phyloP scores from a whole-genome alignment of 176 grass and related monocot genomes.

The Pontederia crassipes region DNA sequence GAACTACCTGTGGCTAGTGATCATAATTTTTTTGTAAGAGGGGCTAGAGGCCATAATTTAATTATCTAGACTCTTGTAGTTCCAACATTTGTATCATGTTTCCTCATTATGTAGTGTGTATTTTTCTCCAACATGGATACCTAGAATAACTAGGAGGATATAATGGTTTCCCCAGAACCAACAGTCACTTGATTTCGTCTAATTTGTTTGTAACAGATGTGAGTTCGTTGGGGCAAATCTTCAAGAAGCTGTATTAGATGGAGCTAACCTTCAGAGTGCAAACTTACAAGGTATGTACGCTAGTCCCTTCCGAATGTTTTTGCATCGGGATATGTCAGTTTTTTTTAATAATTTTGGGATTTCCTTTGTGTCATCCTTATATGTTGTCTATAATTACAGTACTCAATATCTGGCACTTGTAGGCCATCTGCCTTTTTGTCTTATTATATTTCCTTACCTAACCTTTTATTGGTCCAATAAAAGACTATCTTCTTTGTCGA shows the following conservation, averaged over 20 bases:
- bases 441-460: no score
- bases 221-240: conserved; percentile 81
- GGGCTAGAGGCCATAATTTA: no score
- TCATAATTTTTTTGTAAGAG: no score
- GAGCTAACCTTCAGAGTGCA: conserved; percentile 86
- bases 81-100: no score
- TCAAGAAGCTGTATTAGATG: conserved; percentile 50
- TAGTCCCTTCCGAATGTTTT: background rate
- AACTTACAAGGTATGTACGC: conserved; percentile 63
- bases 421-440: no score
- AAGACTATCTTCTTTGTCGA: no score
- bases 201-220: conserved; percentile 31
- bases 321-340: background rate
- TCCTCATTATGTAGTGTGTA: no score
- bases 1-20: no score
- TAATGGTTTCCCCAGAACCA: background rate
- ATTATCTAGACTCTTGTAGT: no score
- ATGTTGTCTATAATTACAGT: background rate
- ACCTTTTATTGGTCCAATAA: no score
- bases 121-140: no score
- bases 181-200: background rate
- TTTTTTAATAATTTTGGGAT: background rate
- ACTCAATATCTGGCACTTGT: no score
- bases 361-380: background rate
- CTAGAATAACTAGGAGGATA: background rate